Base-by-base conservation (phyloP, 2,329 filamentous ascomycete species). In the Pezicula radicicola region DNA sequence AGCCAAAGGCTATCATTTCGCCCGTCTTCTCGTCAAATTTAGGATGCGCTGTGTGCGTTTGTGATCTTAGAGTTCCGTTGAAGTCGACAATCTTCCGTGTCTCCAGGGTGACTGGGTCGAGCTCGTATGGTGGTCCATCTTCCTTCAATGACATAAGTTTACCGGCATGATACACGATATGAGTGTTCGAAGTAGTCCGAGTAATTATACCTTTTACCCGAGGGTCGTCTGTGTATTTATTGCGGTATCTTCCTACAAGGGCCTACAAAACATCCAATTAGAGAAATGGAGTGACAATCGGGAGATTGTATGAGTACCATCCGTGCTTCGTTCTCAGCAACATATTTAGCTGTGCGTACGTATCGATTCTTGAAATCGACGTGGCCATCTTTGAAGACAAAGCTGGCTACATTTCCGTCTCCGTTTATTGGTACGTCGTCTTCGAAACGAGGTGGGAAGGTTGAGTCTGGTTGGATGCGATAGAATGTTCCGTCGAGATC, bases 101-200 rank as follows among this genome's bases (percentile, higher is more conserved):
- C 4, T 70, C 69, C 21, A 79, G 72, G 0, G 79, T 73, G 10
- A 73, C 65, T 0, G 67, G 63, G 46, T 80, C 70, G 39, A 76
- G 68, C 0, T 75, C 74, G 53, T 72, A 79, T 0, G 78, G 78
- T 1, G 76, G 79, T 3, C 76, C 71, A 18, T 73, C 72, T 3
- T 79, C 74, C 56, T 84, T 84, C 39, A 68, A 70, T 0, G 79
- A 78, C 6, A 83, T 68, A 47, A 83, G 58, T 39, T 77, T 72
- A 0, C 78, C 78, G 6, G 76, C 67, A 74, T 77, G 84, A 58
- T 77, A 80, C 0, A 79, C 69, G 15, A 84, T 68, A 48, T 84
- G 84, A 1, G 81, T 84, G 55, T 84, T 84, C 4, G 75, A 73
- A 0, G 79, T 78, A 0, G 78, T 30, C 28, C 28, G 3, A 12